Percentiles rank a stretch among this genome's conserved stretches.
phyloP scores from a whole-genome alignment of 495 filamentous ascomycete species.

The Aspergillus nidulans region DNA sequence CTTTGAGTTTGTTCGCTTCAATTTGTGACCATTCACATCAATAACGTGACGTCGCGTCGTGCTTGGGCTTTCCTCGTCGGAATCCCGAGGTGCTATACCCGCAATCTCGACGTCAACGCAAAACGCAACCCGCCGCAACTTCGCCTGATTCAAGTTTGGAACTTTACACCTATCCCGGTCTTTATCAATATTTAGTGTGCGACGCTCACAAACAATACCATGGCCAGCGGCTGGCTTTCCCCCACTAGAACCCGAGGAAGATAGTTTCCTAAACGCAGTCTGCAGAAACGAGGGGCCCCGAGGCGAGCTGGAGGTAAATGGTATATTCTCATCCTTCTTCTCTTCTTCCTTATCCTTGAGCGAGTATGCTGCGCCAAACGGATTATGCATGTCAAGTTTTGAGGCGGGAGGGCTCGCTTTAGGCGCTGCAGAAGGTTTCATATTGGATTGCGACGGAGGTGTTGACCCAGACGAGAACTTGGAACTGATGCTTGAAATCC shows the following conservation, averaged over 20 bases:
- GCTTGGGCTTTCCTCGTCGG: slow-evolving; percentile 35
- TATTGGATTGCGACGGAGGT: slow-evolving; percentile 40
- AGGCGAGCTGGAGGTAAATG: slow-evolving; percentile 65
- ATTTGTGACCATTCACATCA: slow-evolving; percentile 39
- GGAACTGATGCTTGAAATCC: slow-evolving; percentile 88
- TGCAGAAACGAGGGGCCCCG: slow-evolving; percentile 71
- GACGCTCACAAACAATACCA: slow-evolving; percentile 60
- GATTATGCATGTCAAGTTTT: slow-evolving; percentile 42
- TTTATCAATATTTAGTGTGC: slow-evolving; percentile 79
- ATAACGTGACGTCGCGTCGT: slow-evolving; percentile 24
- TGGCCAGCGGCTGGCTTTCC: slow-evolving; percentile 46
- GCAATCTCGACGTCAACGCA: slow-evolving; percentile 98
- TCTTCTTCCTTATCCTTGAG: slow-evolving; percentile 55
- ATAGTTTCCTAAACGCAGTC: slow-evolving; percentile 76
- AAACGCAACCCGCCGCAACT: slow-evolving; percentile 83
- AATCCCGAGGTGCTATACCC: slow-evolving; percentile 48
- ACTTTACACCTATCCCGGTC: slow-evolving; percentile 75
- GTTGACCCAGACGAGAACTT: slow-evolving; percentile 77
- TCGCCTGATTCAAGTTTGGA: slow-evolving; percentile 71
- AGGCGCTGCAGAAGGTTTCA: slow-evolving; percentile 37
- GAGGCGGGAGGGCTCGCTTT: slow-evolving; percentile 42
- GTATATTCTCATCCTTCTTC: slow-evolving; percentile 46
- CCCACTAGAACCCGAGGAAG: slow-evolving; percentile 56
- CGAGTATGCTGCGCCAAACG: slow-evolving; percentile 49
- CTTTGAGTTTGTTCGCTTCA: slow-evolving; percentile 54